Percentiles rank a stretch among this genome's conserved stretches.
These are phyloP conservation scores for Aspergillus sclerotialis DNA, from an alignment of 2,329 filamentous ascomycete genomes.

Conservation along the genomic window DNA sequence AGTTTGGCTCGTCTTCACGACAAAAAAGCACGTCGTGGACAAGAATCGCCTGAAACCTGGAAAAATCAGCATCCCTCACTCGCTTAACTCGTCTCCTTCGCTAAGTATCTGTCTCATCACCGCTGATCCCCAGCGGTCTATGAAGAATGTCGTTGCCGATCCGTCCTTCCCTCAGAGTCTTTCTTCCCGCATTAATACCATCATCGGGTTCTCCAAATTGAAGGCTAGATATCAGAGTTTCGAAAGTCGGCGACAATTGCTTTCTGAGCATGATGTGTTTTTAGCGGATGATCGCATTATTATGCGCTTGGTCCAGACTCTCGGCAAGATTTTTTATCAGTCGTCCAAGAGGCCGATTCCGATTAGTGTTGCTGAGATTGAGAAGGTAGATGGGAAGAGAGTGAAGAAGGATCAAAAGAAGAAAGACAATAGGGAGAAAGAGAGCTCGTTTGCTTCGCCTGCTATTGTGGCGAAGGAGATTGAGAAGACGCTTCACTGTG, in stretches of 20 bases:
- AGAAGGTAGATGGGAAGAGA: slow-evolving; percentile 54
- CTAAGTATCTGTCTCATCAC: slow-evolving; percentile 79
- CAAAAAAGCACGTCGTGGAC: slow-evolving; percentile 63
- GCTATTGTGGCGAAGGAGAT: slow-evolving; percentile 72
- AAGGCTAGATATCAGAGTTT: slow-evolving; percentile 85
- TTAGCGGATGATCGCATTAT: slow-evolving; percentile 83
- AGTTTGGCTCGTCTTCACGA: slow-evolving; percentile 56
- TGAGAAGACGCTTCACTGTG: slow-evolving; percentile 65
- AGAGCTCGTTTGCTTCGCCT: slow-evolving; percentile 49
- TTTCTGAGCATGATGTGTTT: slow-evolving; percentile 85
- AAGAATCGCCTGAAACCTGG: slow-evolving; percentile 73
- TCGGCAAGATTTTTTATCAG: slow-evolving; percentile 94
- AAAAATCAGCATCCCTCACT: slow-evolving; percentile 72
- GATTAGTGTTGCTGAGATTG: slow-evolving; percentile 60
- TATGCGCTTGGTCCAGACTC: slow-evolving; percentile 61
- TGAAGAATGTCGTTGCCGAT: slow-evolving; percentile 79
- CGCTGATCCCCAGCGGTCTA: slow-evolving; percentile 72
- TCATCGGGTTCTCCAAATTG: slow-evolving; percentile 79
- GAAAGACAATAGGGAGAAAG: slow-evolving; percentile 35
- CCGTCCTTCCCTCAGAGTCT: slow-evolving; percentile 63
- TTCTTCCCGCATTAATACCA: slow-evolving; percentile 60
- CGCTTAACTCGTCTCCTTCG: slow-evolving; percentile 60
- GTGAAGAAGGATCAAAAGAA: slow-evolving; percentile 51
- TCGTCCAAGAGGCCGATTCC: slow-evolving; percentile 82
- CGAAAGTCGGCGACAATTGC: slow-evolving; percentile 77